These are phyloP conservation scores for Stipa capillata DNA, from an alignment of 176 grass and related monocot species.

Conservation along the genomic window DNA sequence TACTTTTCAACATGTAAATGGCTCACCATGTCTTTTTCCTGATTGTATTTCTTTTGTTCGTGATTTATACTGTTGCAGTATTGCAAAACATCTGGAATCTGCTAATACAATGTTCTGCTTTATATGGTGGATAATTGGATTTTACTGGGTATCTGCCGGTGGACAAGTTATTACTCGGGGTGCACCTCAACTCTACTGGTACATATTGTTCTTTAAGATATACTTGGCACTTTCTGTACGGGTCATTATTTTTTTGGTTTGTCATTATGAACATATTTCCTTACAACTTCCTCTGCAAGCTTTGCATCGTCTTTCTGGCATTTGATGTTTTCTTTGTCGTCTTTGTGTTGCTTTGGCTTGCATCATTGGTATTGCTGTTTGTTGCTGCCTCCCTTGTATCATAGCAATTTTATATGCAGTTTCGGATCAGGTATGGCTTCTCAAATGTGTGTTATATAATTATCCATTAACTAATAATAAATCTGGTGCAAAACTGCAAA, in stretches of 20 bases:
- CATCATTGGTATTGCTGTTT: constrained; percentile 68
- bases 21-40: neutral
- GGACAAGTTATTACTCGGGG: constrained; percentile 37
- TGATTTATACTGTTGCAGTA: constrained; percentile 12
- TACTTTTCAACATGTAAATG: neutral
- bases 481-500: neutral
- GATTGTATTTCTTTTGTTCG: neutral
- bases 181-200: constrained; percentile 61
- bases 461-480: neutral
- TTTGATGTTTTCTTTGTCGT: constrained; percentile 80
- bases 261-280: neutral
- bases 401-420: constrained; percentile 72
- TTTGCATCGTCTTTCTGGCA: constrained; percentile 64
- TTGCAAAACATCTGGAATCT: constrained; percentile 52
- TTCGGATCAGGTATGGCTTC: constrained; percentile 45
- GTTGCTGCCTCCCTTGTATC: constrained; percentile 83
- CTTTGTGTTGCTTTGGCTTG: constrained; percentile 76
- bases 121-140: constrained; percentile 63
- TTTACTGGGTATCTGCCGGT: constrained; percentile 56
- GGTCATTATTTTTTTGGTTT: neutral
- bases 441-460: neutral
- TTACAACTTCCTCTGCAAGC: constrained; percentile 24
- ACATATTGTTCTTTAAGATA: constrained; percentile 7
- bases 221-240: neutral
- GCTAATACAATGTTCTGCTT: constrained; percentile 55